Evolutionary conservation across 2,329 filamentous ascomycete species (phyloP).

Genomic region (Didymella sp.): DNA sequence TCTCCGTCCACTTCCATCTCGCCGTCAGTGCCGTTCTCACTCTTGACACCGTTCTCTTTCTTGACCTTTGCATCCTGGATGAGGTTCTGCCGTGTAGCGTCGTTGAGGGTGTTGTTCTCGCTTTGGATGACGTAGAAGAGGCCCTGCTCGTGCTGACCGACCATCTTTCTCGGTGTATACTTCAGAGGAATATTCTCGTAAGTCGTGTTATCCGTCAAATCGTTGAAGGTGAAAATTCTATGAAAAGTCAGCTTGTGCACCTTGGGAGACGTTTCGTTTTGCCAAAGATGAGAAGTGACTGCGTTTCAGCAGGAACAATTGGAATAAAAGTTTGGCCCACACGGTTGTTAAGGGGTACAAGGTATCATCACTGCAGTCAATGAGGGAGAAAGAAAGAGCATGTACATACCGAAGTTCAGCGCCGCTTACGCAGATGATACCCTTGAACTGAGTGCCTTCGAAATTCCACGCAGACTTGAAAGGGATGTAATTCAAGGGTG

Average conservation of each 20-base stretch:
- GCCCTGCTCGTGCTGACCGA: conserved; percentile 84
- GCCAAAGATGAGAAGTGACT: conserved; percentile 14
- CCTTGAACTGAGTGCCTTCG: conserved; percentile 92
- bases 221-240: conserved; percentile 90
- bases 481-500: conserved; percentile 84
- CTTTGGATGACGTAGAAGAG: conserved; percentile 94
- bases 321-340: conserved; percentile 63
- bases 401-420: conserved; percentile 79
- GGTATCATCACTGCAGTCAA: conserved; percentile 67
- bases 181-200: conserved; percentile 85
- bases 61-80: conserved; percentile 68
- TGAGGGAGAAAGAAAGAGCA: conserved; percentile 37
- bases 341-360: conserved; percentile 56
- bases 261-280: background rate
- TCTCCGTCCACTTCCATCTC: conserved; percentile 31
- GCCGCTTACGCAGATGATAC: conserved; percentile 91
- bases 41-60: conserved; percentile 30
- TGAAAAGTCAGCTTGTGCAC: conserved; percentile 20
- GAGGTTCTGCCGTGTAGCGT: conserved; percentile 76
- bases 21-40: conserved; percentile 49
- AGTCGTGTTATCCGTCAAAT: conserved; percentile 82
- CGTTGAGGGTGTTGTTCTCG: conserved; percentile 88
- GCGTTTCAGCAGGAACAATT: conserved; percentile 97
- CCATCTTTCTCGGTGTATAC: conserved; percentile 88
- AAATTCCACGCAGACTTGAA: conserved; percentile 97